Base-by-base conservation (phyloP, 1,139 yeast species). In the Saccharomyces hybrid region DNA sequence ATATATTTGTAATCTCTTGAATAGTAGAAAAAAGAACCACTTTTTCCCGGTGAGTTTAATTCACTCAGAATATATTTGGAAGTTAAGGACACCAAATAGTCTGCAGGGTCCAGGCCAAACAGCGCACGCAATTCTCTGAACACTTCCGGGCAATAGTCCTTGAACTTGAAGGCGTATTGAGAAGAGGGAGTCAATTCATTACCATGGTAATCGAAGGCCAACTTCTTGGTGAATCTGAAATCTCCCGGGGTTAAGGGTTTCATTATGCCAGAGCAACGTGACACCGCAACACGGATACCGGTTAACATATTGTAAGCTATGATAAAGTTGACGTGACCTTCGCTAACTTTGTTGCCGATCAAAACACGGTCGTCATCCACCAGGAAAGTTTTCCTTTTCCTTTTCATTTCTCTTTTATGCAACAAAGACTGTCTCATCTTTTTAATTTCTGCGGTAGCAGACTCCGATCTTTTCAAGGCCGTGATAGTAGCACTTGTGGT, bases 251-350 rank as follows among this genome's bases (percentile, higher is more conserved):
- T 78, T 50, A 93, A 73, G 41, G 85, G 84, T 55, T 85, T 81
- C 80, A 89, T 88, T 7, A 86, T 79, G 48, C 96, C 96, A 0
- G 96, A 88, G 63, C 96, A 87, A 55, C 96, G 76, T 9, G 96
- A 88, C 0, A 90, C 98, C 0, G 97, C 95, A 1, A 91, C 96
- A 56, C 99, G 78, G 51, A 95, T 93, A 11, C 99, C 99, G 0
- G 99, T 91, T 55, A 95, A 77, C 97, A 95, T 93, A 70, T 93
- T 90, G 70, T 93, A 95, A 0, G 98, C 99, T 76, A 93, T 84
- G 41, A 90, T 89, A 65, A 86, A 95, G 70, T 91, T 93, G 53
- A 83, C 90, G 66, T 93, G 98, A 48, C 96, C 98, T 69, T 89
- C 96, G 58, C 87, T 82, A 49, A 90, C 93, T 61, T 85, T 84